Evolutionary conservation across 2,329 filamentous ascomycete species (phyloP).

Genomic region (Trichoderma guizhouense): DNA sequence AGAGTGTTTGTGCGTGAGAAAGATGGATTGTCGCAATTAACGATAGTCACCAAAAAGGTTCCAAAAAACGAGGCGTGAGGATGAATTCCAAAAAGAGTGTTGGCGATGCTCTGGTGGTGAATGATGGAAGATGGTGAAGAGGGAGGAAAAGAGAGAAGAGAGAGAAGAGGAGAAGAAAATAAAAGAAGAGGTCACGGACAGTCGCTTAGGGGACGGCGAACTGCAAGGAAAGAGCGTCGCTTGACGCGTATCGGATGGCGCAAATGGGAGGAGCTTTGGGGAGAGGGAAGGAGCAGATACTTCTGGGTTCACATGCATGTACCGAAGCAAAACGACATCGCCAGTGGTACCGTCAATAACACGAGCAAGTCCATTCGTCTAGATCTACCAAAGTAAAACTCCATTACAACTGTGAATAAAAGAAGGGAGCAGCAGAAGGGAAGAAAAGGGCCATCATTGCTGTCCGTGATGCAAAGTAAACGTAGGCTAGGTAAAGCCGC

Average conservation of each 20-base stretch:
- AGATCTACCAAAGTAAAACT: neutral
- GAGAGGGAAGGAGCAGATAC: neutral
- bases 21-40: conserved; percentile 31
- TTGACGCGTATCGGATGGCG: neutral
- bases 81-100: conserved; percentile 24
- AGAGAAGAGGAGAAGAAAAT: conserved; percentile 11
- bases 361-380: neutral
- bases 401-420: neutral
- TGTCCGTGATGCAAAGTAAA: neutral
- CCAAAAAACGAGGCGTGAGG: conserved; percentile 28
- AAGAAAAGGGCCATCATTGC: neutral
- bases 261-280: neutral
- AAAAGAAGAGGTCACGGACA: conserved; percentile 17
- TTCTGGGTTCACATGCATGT: neutral
- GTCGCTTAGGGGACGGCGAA: neutral
- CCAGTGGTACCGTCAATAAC: neutral
- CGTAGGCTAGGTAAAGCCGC: neutral
- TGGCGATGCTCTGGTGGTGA: conserved; percentile 21
- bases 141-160: conserved; percentile 18
- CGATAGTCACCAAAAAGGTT: conserved; percentile 34
- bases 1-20: conserved; percentile 5
- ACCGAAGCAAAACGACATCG: neutral
- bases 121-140: conserved; percentile 20
- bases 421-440: neutral
- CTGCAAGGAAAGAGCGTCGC: neutral